Evolutionary conservation across 768 basidiomycete genomes (phyloP).

Genomic region (Podaxis rugospora): DNA sequence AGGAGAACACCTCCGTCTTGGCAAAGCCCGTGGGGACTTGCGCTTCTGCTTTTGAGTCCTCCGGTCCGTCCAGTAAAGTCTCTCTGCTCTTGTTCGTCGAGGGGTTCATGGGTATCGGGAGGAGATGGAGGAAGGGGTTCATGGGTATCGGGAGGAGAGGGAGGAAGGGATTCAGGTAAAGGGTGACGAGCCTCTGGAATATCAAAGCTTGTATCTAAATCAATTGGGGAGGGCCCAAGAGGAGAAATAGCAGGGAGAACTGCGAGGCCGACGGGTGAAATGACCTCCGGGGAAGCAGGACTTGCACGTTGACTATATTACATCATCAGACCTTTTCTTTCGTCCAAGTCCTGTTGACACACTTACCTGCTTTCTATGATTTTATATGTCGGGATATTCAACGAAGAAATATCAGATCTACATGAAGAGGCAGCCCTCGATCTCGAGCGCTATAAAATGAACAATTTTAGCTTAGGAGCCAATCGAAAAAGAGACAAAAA

Average conservation of each 20-base stretch:
- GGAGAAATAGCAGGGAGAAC: slow-evolving; percentile 30
- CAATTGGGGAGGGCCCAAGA: slow-evolving; percentile 27
- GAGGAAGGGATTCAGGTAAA: slow-evolving; percentile 25
- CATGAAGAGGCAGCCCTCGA: slow-evolving; percentile 1
- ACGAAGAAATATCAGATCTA: slow-evolving; percentile 10
- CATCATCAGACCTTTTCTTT: background rate
- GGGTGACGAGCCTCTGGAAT: slow-evolving; percentile 25
- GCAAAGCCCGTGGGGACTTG: background rate
- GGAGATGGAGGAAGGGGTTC: slow-evolving; percentile 20
- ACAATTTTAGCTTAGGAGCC: background rate
- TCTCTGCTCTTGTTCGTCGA: background rate
- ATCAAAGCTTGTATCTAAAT: slow-evolving; percentile 20
- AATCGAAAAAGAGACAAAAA: background rate
- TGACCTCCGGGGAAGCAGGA: slow-evolving; percentile 27
- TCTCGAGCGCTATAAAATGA: background rate
- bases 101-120: background rate
- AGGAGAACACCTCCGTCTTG: background rate
- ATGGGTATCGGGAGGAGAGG: background rate
- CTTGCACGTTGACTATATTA: slow-evolving; percentile 16
- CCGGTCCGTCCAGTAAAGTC: background rate
- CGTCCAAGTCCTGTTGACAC: background rate
- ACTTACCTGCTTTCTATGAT: slow-evolving; percentile 23
- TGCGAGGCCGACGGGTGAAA: slow-evolving; percentile 30
- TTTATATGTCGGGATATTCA: slow-evolving; percentile 14
- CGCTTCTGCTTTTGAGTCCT: background rate